A percentile compares a stretch with the other conserved stretches of the same genome.
Conservation (phyloP, 805 yeast species). For the Myxozyma nipponensis region DNA sequence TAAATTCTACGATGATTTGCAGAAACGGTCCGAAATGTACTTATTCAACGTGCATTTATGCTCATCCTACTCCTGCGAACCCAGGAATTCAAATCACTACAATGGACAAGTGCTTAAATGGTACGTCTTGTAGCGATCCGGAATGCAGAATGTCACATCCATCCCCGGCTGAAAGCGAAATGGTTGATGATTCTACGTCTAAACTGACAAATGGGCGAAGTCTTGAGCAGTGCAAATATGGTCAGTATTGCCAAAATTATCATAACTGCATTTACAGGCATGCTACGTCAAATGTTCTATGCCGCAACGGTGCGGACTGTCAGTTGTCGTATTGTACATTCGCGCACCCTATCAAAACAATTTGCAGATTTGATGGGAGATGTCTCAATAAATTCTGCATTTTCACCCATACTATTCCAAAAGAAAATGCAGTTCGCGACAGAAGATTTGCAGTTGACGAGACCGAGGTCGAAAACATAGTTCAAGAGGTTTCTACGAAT, state of each 20-base stretch:
- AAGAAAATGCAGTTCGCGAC: constrained; percentile 17
- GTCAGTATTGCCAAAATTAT: constrained; percentile 64
- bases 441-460: constrained; percentile 20
- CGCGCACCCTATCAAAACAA: constrained; percentile 74
- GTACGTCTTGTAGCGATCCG: constrained; percentile 57
- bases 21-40: constrained; percentile 73
- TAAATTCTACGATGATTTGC: constrained; percentile 46
- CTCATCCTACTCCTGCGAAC: constrained; percentile 88
- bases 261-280: constrained; percentile 79
- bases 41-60: constrained; percentile 78
- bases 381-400: constrained; percentile 72
- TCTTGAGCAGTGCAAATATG: constrained; percentile 80
- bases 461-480: constrained; percentile 3
- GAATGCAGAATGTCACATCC: constrained; percentile 76
- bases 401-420: constrained; percentile 75
- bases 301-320: constrained; percentile 81
- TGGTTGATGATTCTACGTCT: neutral
- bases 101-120: constrained; percentile 72
- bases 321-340: constrained; percentile 76
- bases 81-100: constrained; percentile 63
- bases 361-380: constrained; percentile 72
- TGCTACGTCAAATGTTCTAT: constrained; percentile 65
- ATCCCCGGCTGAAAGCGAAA: constrained; percentile 48
- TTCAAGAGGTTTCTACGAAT: neutral
- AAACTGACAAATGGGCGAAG: constrained; percentile 34